Evolutionary conservation across 306 rosid genomes (phyloP).

Genomic region (Fragaria ananassa): DNA sequence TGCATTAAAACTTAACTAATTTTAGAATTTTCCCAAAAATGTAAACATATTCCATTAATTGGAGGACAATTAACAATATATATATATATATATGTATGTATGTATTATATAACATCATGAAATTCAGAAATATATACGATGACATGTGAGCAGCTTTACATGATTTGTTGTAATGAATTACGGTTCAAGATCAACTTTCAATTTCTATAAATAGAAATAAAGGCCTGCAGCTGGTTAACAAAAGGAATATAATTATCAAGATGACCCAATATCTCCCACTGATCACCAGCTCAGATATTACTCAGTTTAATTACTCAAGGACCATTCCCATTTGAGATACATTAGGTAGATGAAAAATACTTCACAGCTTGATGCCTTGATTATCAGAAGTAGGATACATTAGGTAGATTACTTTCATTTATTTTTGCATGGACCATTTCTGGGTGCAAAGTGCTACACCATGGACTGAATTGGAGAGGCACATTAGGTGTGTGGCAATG

Average conservation of each 20-base stretch:
- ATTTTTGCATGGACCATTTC: conserved; percentile 22
- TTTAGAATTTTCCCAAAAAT: no score
- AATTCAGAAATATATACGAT: no score
- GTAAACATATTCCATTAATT: no score
- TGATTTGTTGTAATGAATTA: no score
- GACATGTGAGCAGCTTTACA: no score
- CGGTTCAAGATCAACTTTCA: not conserved
- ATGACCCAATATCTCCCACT: not conserved
- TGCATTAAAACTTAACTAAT: no score
- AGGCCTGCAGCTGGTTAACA: not conserved
- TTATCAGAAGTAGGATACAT: not conserved
- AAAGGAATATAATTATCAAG: not conserved
- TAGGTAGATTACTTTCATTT: conserved; percentile 14
- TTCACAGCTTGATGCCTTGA: not conserved
- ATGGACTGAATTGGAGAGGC: not conserved
- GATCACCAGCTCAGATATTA: not conserved
- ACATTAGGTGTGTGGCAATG: conserved; percentile 10
- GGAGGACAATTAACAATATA: no score
- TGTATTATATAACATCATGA: no score
- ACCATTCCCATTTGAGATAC: not conserved
- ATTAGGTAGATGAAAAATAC: not conserved
- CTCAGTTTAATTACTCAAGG: no score
- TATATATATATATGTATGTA: no score
- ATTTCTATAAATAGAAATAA: no score
- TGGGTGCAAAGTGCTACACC: not conserved